Conservation (phyloP, 768 basidiomycete genomes). For the Royoungia palumana region DNA sequence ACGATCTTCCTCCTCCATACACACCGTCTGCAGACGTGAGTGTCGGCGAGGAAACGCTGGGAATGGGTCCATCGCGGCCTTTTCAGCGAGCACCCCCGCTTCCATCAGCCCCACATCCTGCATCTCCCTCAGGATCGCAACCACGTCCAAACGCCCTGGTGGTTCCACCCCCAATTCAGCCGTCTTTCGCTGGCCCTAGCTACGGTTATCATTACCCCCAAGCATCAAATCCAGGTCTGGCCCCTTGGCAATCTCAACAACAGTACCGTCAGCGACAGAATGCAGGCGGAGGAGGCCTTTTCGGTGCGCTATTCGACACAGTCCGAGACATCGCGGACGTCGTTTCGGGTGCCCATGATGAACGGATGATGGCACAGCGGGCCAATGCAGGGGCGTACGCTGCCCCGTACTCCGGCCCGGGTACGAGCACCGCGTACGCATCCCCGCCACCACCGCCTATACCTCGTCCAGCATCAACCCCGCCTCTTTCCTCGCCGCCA, state of each 20-base stretch:
- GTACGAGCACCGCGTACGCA: constrained; percentile 3
- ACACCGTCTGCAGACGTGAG: constrained; percentile 50
- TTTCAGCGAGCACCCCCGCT: constrained; percentile 45
- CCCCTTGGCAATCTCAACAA: constrained; percentile 22
- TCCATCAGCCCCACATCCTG: constrained; percentile 4
- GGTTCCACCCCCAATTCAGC: neutral
- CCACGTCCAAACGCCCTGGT: neutral
- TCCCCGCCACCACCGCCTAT: constrained; percentile 9
- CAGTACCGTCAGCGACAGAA: constrained; percentile 17
- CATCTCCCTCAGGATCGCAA: neutral
- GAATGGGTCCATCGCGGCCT: constrained; percentile 59
- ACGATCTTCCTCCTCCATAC: constrained; percentile 71
- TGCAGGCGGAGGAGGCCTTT: constrained; percentile 20
- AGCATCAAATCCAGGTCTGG: constrained; percentile 8
- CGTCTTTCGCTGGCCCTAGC: constrained; percentile 1
- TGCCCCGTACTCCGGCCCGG: constrained; percentile 8
- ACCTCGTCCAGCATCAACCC: constrained; percentile 13
- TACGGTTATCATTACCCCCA: constrained; percentile 10
- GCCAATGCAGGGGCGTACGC: constrained; percentile 23
- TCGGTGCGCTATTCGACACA: constrained; percentile 26
- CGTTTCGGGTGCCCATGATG: constrained; percentile 25
- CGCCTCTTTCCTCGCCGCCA: constrained; percentile 9
- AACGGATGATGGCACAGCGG: constrained; percentile 13
- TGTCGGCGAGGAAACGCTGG: constrained; percentile 60
- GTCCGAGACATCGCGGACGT: constrained; percentile 28